These are phyloP conservation scores for Ustulina deusta DNA, from an alignment of 2,329 filamentous ascomycete species.

Conservation along the genomic window DNA sequence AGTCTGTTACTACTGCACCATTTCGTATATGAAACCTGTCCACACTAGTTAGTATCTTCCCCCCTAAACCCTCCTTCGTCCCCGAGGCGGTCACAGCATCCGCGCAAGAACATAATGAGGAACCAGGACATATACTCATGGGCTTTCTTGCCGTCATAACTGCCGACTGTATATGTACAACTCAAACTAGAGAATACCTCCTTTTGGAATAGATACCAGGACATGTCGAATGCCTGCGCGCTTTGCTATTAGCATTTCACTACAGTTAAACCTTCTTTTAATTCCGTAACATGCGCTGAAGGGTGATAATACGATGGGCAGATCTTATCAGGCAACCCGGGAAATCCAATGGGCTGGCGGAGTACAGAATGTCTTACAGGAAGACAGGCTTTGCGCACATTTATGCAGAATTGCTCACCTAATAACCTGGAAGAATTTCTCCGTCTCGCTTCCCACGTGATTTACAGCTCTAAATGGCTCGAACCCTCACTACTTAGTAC, in stretches of 20 bases:
- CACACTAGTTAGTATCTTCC: conserved; percentile 12
- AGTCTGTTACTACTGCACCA: neutral
- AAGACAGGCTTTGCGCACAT: neutral
- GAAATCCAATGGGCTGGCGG: neutral
- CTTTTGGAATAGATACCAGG: conserved; percentile 26
- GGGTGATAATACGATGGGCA: neutral
- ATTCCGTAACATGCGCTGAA: neutral
- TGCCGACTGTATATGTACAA: conserved; percentile 24
- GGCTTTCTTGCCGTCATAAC: conserved; percentile 21
- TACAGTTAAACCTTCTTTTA: neutral
- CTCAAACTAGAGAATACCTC: conserved; percentile 36
- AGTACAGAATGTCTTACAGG: neutral
- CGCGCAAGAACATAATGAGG: conserved; percentile 16
- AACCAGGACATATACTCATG: conserved; percentile 13
- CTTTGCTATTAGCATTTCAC: neutral
- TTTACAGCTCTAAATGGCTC: neutral
- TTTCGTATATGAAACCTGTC: neutral
- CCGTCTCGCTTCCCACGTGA: neutral
- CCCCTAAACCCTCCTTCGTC: neutral
- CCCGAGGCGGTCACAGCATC: neutral
- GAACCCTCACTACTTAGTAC: neutral
- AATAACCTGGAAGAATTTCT: neutral
- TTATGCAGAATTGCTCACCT: neutral
- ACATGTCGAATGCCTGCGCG: neutral
- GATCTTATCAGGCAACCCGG: neutral